A percentile compares a stretch with the other conserved stretches of the same genome.
These are phyloP conservation scores for Lyophyllum semitale DNA, from an alignment of 768 basidiomycete species.

Conservation along the genomic window DNA sequence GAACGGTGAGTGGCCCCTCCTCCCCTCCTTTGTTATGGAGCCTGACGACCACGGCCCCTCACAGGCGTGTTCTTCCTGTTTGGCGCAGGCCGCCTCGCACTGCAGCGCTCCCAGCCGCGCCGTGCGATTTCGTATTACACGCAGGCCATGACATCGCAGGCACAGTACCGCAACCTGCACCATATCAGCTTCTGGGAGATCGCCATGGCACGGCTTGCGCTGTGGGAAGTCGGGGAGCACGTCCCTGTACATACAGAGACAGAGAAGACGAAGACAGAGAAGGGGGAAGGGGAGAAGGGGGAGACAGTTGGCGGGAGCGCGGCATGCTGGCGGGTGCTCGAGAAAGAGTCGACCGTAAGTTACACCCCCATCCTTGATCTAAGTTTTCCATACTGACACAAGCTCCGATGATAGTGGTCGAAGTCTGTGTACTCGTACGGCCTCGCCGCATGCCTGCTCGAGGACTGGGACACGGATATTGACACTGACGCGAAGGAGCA, in stretches of 20 bases:
- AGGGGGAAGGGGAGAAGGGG: background rate
- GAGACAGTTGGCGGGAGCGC: constrained; percentile 30
- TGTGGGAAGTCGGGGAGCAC: constrained; percentile 70
- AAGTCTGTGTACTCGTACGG: constrained; percentile 78
- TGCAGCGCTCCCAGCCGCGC: constrained; percentile 72
- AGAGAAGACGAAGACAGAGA: background rate
- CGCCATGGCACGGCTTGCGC: constrained; percentile 70
- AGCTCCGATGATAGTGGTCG: too few relatives aligned
- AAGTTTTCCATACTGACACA: too few relatives aligned
- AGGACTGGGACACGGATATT: constrained; percentile 39
- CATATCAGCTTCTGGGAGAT: constrained; percentile 89
- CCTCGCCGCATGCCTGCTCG: constrained; percentile 72
- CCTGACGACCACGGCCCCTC: background rate
- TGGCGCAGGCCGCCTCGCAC: constrained; percentile 81
- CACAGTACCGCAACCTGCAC: constrained; percentile 73
- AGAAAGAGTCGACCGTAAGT: constrained; percentile 71
- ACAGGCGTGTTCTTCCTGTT: constrained; percentile 92
- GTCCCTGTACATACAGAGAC: too few relatives aligned
- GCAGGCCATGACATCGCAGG: constrained; percentile 61
- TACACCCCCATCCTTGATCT: background rate
- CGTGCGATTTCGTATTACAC: constrained; percentile 75
- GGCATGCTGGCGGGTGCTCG: constrained; percentile 68
- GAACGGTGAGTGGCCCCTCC: constrained; percentile 44
- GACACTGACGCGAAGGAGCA: too few relatives aligned
- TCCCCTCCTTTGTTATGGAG: background rate